A percentile compares a stretch with the other conserved stretches of the same genome.
Conservation (phyloP, 2,329 filamentous ascomycete genomes). For the Coniochaeta hoffmannii region DNA sequence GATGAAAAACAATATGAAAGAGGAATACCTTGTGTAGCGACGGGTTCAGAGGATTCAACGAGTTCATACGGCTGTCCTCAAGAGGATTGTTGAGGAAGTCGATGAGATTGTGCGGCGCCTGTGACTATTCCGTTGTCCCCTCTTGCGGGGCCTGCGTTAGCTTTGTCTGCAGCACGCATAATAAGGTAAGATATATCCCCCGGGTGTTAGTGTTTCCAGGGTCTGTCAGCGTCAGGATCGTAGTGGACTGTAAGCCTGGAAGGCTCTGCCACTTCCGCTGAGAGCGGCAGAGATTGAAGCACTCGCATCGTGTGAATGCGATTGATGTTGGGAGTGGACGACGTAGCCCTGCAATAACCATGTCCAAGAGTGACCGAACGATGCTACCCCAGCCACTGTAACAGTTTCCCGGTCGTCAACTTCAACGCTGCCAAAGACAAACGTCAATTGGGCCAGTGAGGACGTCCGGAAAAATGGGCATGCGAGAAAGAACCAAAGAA, state of each 20-base stretch:
- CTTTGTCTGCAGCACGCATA: constrained; percentile 2
- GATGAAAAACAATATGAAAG: constrained; percentile 10
- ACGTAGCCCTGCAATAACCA: neutral
- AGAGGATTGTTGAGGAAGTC: constrained; percentile 21
- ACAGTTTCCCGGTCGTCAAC: neutral
- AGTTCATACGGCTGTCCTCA: constrained; percentile 36
- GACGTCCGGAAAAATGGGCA: neutral
- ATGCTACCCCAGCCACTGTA: neutral
- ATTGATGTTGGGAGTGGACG: constrained; percentile 4
- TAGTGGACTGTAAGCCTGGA: neutral
- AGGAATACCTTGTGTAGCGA: constrained; percentile 31
- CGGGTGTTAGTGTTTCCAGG: neutral
- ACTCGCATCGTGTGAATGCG: constrained; percentile 2
- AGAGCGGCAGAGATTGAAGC: neutral
- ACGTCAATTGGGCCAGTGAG: neutral
- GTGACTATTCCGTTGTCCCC: constrained; percentile 8
- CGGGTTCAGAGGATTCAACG: constrained; percentile 33
- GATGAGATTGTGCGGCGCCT: constrained; percentile 19
- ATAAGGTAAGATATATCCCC: neutral
- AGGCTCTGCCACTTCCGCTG: neutral
- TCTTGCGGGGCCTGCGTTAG: constrained; percentile 11
- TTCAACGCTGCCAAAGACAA: neutral
- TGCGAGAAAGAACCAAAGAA: neutral
- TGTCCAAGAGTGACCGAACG: neutral
- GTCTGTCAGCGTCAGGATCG: neutral